Evolutionary conservation across 495 filamentous ascomycete species (phyloP).

Genomic region (Podospora sp.): DNA sequence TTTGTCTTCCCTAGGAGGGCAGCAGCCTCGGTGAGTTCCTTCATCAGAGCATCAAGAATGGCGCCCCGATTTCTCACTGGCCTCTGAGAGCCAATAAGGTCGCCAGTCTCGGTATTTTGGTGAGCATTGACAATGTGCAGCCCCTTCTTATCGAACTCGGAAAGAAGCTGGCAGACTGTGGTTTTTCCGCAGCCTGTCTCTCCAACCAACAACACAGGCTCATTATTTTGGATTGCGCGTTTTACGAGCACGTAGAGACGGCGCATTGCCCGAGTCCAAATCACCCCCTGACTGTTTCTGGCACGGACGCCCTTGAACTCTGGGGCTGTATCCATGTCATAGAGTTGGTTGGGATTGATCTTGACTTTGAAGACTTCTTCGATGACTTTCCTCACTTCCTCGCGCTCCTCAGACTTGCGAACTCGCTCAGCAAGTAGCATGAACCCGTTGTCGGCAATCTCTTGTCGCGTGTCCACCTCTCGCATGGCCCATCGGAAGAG

Average conservation of each 20-base stretch:
- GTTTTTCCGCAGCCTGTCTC: slow-evolving; percentile 99
- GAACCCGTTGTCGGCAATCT: slow-evolving; percentile 89
- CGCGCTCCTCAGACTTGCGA: slow-evolving; percentile 82
- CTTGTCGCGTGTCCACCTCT: slow-evolving; percentile 78
- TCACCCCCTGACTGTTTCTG: slow-evolving; percentile 61
- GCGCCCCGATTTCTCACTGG: slow-evolving; percentile 82
- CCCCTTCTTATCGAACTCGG: slow-evolving; percentile 71
- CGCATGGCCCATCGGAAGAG: slow-evolving; percentile 96
- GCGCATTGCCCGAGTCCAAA: slow-evolving; percentile 95
- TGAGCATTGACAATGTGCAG: slow-evolving; percentile 94
- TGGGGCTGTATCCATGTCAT: slow-evolving; percentile 56
- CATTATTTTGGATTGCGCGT: slow-evolving; percentile 82
- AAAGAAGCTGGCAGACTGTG: slow-evolving; percentile 89
- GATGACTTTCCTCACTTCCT: slow-evolving; percentile 82
- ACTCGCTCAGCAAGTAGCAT: slow-evolving; percentile 96
- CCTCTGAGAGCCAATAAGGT: slow-evolving; percentile 93
- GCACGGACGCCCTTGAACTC: slow-evolving; percentile 58
- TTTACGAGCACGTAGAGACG: slow-evolving; percentile 84
- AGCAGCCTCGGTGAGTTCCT: slow-evolving; percentile 60
- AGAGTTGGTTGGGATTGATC: slow-evolving; percentile 74
- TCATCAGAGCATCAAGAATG: slow-evolving; percentile 64
- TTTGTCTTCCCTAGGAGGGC: slow-evolving; percentile 33
- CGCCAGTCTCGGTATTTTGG: slow-evolving; percentile 94
- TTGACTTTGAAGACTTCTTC: slow-evolving; percentile 89
- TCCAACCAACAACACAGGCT: slow-evolving; percentile 91